Conservation (phyloP, 306 rosid species). For the cucumber (Cucumis sativus) region DNA sequence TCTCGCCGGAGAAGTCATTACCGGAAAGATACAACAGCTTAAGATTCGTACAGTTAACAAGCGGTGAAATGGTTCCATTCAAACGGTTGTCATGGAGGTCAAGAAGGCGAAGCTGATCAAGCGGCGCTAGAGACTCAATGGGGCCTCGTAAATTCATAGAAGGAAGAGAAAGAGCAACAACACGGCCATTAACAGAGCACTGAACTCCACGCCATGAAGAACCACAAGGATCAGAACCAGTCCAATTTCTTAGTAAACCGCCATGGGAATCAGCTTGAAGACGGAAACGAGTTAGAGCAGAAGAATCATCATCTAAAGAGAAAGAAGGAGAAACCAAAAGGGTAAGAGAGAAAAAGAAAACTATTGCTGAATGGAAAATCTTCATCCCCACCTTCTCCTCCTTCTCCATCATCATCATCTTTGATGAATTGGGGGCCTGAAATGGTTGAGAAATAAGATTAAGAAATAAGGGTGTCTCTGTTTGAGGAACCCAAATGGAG, state of each 20-base stretch:
- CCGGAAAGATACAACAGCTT: conserved; percentile 67
- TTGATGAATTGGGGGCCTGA: neutral
- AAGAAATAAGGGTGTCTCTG: neutral
- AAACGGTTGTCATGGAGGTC: conserved; percentile 80
- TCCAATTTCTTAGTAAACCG: conserved; percentile 63
- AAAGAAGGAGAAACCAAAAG: neutral
- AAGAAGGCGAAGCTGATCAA: conserved; percentile 71
- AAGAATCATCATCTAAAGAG: conserved; percentile 55
- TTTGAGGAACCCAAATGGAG: neutral
- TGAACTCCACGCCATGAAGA: conserved; percentile 59
- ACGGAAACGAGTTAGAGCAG: conserved; percentile 54
- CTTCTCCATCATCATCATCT: neutral
- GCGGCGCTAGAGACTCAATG: conserved; percentile 33
- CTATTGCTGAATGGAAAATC: neutral
- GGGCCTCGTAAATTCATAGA: conserved; percentile 81
- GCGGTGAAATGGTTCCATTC: conserved; percentile 43
- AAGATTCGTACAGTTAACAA: conserved; percentile 63
- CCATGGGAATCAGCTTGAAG: conserved; percentile 62
- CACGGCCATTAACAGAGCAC: conserved; percentile 46
- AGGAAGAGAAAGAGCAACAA: conserved; percentile 47
- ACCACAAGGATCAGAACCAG: conserved; percentile 56
- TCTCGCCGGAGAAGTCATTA: conserved; percentile 78
- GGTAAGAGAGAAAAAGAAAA: conserved; percentile 5
- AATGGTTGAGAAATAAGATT: conserved; percentile 1
- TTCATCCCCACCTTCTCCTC: neutral